phyloP scores from a whole-genome alignment of 257 asterid species.

The Solanum chiquidenum region DNA sequence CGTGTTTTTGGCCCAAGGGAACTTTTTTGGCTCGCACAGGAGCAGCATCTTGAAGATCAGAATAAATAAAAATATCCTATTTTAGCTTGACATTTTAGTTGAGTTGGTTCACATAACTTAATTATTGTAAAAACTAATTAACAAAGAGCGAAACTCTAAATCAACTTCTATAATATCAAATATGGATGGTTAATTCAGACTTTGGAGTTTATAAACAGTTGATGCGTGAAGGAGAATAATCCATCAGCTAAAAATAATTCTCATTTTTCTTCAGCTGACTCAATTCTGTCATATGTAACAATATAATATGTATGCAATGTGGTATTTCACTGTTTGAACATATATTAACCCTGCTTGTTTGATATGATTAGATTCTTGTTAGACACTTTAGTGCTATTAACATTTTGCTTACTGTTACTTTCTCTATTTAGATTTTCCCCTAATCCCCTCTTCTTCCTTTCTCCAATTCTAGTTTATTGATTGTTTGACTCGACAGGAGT shows the following conservation, averaged over 20 bases:
- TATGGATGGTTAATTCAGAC: neutral
- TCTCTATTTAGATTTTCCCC: neutral
- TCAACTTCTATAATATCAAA: neutral
- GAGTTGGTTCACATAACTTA: neutral
- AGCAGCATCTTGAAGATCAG: neutral
- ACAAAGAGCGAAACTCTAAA: neutral
- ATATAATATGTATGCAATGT: neutral
- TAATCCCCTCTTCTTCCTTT: neutral
- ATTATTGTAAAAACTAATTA: neutral
- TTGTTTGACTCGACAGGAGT: conserved; percentile 50
- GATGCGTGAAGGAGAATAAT: neutral
- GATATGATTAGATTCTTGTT: neutral
- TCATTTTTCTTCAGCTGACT: neutral
- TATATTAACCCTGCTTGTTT: neutral
- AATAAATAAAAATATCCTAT: neutral
- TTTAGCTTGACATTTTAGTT: neutral
- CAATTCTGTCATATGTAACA: neutral
- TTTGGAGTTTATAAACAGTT: neutral
- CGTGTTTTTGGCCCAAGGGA: neutral
- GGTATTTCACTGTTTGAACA: neutral
- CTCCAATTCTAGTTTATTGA: neutral
- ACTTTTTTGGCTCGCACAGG: neutral
- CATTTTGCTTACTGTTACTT: neutral
- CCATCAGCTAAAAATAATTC: neutral
- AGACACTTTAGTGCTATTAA: neutral